Conservation (phyloP, 2,329 filamentous ascomycete species). For the Penicillium sp. region DNA sequence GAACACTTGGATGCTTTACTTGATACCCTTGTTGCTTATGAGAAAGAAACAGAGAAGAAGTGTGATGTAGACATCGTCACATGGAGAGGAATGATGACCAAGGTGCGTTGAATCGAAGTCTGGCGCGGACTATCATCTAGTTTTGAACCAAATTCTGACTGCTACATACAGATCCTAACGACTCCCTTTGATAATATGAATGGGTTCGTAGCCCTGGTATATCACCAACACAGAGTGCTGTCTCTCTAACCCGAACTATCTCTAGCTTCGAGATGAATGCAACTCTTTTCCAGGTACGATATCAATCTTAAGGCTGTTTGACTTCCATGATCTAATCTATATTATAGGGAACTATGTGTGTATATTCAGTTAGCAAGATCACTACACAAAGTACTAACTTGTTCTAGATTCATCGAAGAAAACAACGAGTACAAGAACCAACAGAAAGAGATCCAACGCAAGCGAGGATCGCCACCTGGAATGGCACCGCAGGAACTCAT, state of each 20-base stretch:
- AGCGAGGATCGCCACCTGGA: constrained; percentile 43
- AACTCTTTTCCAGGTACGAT: constrained; percentile 69
- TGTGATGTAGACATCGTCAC: constrained; percentile 74
- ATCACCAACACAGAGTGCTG: neutral
- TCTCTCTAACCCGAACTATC: constrained; percentile 1
- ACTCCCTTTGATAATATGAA: constrained; percentile 73
- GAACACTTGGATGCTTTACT: constrained; percentile 81
- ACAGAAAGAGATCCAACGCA: constrained; percentile 51
- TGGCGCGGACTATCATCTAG: neutral
- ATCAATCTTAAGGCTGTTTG: neutral
- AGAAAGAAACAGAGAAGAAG: constrained; percentile 58
- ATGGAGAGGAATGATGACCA: constrained; percentile 98
- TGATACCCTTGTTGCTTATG: constrained; percentile 63
- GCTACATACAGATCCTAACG: constrained; percentile 61
- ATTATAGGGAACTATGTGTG: constrained; percentile 48
- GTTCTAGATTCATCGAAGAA: constrained; percentile 76
- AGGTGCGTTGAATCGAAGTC: constrained; percentile 46
- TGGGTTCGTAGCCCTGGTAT: constrained; percentile 47
- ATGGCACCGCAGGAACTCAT: constrained; percentile 66
- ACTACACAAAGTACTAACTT: constrained; percentile 9
- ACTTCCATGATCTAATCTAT: constrained; percentile 16
- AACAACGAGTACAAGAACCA: constrained; percentile 65
- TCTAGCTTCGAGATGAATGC: constrained; percentile 89
- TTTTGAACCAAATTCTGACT: neutral
- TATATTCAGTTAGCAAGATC: constrained; percentile 2